A percentile compares a stretch with the other conserved stretches of the same genome.
Evolutionary conservation across 257 asterid species (phyloP).

Genomic region (Rubia yunnanensis): DNA sequence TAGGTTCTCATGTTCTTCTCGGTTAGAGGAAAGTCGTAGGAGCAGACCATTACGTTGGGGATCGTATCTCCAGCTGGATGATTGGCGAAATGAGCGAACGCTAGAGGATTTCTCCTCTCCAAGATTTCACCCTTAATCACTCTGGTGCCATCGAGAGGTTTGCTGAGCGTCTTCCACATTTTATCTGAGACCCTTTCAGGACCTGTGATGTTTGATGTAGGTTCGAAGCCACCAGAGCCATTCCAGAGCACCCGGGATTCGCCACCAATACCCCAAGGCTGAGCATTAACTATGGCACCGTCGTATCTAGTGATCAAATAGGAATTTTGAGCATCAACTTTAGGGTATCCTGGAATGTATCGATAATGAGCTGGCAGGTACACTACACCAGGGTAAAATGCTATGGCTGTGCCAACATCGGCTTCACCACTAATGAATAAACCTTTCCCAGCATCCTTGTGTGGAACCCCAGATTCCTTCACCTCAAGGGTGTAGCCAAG

Average conservation of each 20-base stretch:
- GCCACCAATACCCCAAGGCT: slow-evolving; percentile 92
- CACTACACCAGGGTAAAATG: slow-evolving; percentile 80
- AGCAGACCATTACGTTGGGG: slow-evolving; percentile 85
- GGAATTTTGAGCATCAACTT: slow-evolving; percentile 69
- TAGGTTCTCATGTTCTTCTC: slow-evolving; percentile 64
- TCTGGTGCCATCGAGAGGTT: slow-evolving; percentile 48
- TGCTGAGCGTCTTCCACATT: slow-evolving; percentile 70
- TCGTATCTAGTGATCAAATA: slow-evolving; percentile 85
- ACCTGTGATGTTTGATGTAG: slow-evolving; percentile 17
- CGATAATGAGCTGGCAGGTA: slow-evolving; percentile 75
- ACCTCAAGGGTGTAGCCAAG: slow-evolving; percentile 68
- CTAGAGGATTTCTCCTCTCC: slow-evolving; percentile 83
- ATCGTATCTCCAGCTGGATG: slow-evolving; percentile 58
- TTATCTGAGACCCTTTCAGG: slow-evolving; percentile 50
- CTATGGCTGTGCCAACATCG: slow-evolving; percentile 63
- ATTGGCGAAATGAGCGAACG: slow-evolving; percentile 84
- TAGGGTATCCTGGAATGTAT: slow-evolving; percentile 83
- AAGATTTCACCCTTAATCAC: slow-evolving; percentile 39
- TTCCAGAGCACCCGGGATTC: slow-evolving; percentile 68
- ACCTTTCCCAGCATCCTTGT: slow-evolving; percentile 83
- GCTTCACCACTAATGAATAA: slow-evolving; percentile 79
- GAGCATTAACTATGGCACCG: slow-evolving; percentile 76
- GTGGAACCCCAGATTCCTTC: slow-evolving; percentile 69
- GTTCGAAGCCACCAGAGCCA: slow-evolving; percentile 23
- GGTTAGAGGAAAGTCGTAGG: slow-evolving; percentile 63